Evolutionary conservation across 2,329 filamentous ascomycete genomes (phyloP).

Genomic region (Pseudogymnoascus sp.): DNA sequence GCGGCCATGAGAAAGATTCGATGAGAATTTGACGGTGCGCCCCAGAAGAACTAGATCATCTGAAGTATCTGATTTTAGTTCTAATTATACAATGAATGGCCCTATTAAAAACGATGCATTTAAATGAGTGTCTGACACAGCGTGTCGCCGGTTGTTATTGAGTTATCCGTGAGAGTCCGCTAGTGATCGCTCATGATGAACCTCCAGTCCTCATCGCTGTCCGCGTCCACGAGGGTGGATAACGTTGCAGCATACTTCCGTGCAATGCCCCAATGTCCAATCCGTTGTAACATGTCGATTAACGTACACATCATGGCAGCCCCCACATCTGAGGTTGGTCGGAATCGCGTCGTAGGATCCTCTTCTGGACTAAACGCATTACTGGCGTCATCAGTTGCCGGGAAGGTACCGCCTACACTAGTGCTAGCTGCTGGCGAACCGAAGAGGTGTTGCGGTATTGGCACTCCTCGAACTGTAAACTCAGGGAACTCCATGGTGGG

Average conservation of each 20-base stretch:
- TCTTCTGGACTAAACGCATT: not conserved
- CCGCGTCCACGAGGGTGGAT: conserved; percentile 7
- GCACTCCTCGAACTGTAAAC: conserved; percentile 3
- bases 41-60: not conserved
- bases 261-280: conserved; percentile 18
- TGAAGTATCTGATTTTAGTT: not conserved
- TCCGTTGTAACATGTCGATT: conserved; percentile 14
- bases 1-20: not conserved
- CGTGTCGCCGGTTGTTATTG: not conserved
- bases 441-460: conserved; percentile 14
- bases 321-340: not conserved
- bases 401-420: not conserved
- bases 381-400: not conserved
- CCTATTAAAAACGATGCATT: not conserved
- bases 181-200: not conserved
- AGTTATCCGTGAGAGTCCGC: not conserved
- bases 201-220: conserved; percentile 9
- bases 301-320: conserved; percentile 10
- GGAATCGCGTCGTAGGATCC: not conserved
- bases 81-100: not conserved
- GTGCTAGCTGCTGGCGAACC: conserved; percentile 11
- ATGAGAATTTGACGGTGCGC: not conserved
- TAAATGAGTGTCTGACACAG: not conserved
- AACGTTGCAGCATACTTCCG: conserved; percentile 13
- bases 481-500: conserved; percentile 12